Percentiles rank a stretch among this genome's conserved stretches.
Conservation (phyloP, 2,329 filamentous ascomycete genomes). For the Cladophialophora yegresii region DNA sequence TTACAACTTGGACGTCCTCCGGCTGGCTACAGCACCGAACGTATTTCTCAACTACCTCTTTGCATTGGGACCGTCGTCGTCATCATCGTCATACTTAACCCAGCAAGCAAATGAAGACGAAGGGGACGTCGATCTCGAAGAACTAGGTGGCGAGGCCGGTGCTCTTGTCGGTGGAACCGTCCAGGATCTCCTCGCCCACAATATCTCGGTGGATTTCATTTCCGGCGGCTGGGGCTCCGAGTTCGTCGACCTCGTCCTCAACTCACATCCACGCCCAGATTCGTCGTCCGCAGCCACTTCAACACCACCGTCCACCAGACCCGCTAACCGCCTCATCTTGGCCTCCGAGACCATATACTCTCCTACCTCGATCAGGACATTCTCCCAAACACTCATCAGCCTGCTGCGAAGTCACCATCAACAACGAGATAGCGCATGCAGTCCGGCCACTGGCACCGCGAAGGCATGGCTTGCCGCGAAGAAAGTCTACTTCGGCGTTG, state of each 20-base stretch:
- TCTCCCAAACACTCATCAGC: slow-evolving; percentile 57
- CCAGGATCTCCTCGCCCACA: slow-evolving; percentile 43
- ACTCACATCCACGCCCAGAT: slow-evolving; percentile 29
- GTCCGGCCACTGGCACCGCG: slow-evolving; percentile 10
- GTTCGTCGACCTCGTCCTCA: slow-evolving; percentile 49
- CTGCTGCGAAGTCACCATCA: slow-evolving; percentile 48
- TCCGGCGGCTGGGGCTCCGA: slow-evolving; percentile 62
- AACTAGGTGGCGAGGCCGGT: slow-evolving; percentile 46
- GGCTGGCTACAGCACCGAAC: slow-evolving; percentile 64
- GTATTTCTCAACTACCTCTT: slow-evolving; percentile 56
- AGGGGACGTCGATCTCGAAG: slow-evolving; percentile 43
- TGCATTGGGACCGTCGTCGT: background rate
- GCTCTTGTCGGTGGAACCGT: slow-evolving; percentile 53
- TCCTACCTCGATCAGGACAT: slow-evolving; percentile 55
- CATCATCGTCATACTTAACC: background rate
- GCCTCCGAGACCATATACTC: slow-evolving; percentile 68
- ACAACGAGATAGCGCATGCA: background rate
- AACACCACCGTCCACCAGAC: background rate
- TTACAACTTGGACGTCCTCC: slow-evolving; percentile 62
- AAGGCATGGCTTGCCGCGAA: slow-evolving; percentile 64
- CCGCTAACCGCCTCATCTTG: slow-evolving; percentile 49
- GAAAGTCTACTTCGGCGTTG: slow-evolving; percentile 67
- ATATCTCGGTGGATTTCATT: slow-evolving; percentile 57
- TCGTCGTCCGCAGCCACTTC: slow-evolving; percentile 13
- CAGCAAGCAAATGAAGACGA: slow-evolving; percentile 35